A percentile compares a stretch with the other conserved stretches of the same genome.
Evolutionary conservation across 192 early-diverging fungal species (phyloP).

Genomic region (Podila horticola): DNA sequence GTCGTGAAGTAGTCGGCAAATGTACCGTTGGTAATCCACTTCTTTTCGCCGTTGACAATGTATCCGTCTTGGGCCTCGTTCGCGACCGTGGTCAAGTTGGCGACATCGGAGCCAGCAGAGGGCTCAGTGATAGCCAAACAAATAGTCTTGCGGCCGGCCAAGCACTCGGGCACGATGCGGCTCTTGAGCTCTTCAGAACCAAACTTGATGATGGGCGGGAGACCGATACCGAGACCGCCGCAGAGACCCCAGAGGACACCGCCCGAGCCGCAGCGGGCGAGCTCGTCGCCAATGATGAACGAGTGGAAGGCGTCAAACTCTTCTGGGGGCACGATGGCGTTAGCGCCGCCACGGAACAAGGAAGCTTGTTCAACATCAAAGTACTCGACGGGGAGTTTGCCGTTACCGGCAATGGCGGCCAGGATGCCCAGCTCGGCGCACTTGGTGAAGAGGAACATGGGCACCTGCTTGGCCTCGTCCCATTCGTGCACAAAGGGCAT

Average conservation of each 20-base stretch:
- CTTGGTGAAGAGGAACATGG: slow-evolving; percentile 76
- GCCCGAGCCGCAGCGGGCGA: slow-evolving; percentile 82
- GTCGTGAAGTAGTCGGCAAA: slow-evolving; percentile 88
- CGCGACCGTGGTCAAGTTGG: slow-evolving; percentile 75
- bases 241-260: slow-evolving; percentile 83
- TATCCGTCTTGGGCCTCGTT: slow-evolving; percentile 75
- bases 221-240: slow-evolving; percentile 79
- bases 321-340: slow-evolving; percentile 53
- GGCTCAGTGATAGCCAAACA: slow-evolving; percentile 87
- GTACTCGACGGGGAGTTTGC: slow-evolving; percentile 30
- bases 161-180: slow-evolving; percentile 69
- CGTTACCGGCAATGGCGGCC: slow-evolving; percentile 54
- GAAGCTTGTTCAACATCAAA: slow-evolving; percentile 35
- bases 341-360: slow-evolving; percentile 32
- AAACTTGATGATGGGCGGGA: slow-evolving; percentile 78
- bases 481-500: slow-evolving; percentile 82
- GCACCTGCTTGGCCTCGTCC: slow-evolving; percentile 86
- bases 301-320: slow-evolving; percentile 78
- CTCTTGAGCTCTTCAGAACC: slow-evolving; percentile 75
- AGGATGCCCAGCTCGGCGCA: slow-evolving; percentile 78
- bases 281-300: slow-evolving; percentile 81
- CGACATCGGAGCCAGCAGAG: slow-evolving; percentile 77
- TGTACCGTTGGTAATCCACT: slow-evolving; percentile 84
- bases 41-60: slow-evolving; percentile 90
- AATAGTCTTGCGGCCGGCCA: slow-evolving; percentile 80